These are phyloP conservation scores for Penicillium sp. DNA, from an alignment of 2,329 filamentous ascomycete species.

Conservation along the genomic window DNA sequence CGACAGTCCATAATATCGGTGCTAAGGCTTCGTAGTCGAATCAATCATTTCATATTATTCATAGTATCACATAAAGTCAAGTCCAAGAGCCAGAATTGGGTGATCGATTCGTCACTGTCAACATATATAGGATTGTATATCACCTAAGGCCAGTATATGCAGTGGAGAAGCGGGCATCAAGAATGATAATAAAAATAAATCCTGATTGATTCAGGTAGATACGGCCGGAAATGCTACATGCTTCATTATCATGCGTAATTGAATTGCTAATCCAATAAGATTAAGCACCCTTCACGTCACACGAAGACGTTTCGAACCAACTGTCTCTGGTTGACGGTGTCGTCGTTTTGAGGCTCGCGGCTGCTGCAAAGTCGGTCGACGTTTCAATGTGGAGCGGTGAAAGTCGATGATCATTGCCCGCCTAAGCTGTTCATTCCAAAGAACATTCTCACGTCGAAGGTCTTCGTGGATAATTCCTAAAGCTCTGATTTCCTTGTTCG, in stretches of 20 bases:
- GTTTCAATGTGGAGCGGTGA: neutral
- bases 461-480: too few species aligned
- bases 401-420: constrained; percentile 6
- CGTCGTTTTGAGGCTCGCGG: neutral
- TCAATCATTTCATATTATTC: constrained; percentile 2
- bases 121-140: too few species aligned
- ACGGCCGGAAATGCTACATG: constrained; percentile 1
- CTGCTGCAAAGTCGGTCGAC: constrained; percentile 1
- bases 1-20: constrained; percentile 1
- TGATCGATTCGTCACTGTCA: neutral
- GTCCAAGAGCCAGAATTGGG: constrained; percentile 5
- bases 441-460: too few species aligned
- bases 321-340: neutral
- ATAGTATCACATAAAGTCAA: constrained; percentile 3
- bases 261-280: constrained; percentile 4
- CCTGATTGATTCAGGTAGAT: neutral
- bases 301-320: constrained; percentile 1
- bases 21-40: constrained; percentile 7
- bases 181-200: neutral
- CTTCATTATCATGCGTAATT: constrained; percentile 3
- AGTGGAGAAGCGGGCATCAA: too few species aligned
- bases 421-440: constrained; percentile 5
- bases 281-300: neutral
- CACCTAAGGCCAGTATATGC: too few species aligned
- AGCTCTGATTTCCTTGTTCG: too few species aligned